Base-by-base conservation (phyloP, 1,284 basidiomycete genomes). In the Rhodotorula sp. region DNA sequence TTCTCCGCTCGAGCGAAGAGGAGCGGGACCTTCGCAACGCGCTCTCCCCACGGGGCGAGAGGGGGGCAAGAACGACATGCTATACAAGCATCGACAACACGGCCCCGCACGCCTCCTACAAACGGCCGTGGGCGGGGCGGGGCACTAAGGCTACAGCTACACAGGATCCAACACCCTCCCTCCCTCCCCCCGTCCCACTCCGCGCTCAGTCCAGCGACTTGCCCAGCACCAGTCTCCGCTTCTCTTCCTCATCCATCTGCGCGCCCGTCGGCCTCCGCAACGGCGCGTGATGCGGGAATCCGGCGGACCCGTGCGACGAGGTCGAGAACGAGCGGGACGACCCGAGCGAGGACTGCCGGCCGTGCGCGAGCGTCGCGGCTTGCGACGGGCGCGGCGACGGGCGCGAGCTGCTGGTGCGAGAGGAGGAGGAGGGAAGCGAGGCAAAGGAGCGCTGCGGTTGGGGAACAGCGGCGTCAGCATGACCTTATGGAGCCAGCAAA, bases 231-330 rank as follows among this genome's bases (percentile, higher is more conserved):
- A 64, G 10, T 27, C 44, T 2, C 44, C 44, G 22, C 55, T 64
- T 64, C 63, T 64, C 63, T 1, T 57, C 63, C 27, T 57, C 55
- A 25, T 37, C 15, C 34, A 64, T 4, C 9, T 44, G 34, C 25
- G 29, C 55, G 17, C 55, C 50, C 9, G 36, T n/a, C 44, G 44
- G 44, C 10, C 55, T 32, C 1, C 63, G 44, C 25, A 64, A 29
- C 34, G 63, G 55, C 9, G 48, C 44, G 36, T 64, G 63, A 8
- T 46, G 63, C 15, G 55, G 55, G 34, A 57, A 64, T 0, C 29
- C 15, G 48, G 10, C n/a, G 10, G 59, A 50, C 15, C 21, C 12
- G 29, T 37, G 29, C 22, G 36, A 29, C 12, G 48, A 19, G 13
- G 21, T 51, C 21, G 25, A 50, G 22, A 37, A 10, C 27, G 51